Conservation (phyloP, 495 filamentous ascomycete genomes). For the Podospora pseudopauciseta region DNA sequence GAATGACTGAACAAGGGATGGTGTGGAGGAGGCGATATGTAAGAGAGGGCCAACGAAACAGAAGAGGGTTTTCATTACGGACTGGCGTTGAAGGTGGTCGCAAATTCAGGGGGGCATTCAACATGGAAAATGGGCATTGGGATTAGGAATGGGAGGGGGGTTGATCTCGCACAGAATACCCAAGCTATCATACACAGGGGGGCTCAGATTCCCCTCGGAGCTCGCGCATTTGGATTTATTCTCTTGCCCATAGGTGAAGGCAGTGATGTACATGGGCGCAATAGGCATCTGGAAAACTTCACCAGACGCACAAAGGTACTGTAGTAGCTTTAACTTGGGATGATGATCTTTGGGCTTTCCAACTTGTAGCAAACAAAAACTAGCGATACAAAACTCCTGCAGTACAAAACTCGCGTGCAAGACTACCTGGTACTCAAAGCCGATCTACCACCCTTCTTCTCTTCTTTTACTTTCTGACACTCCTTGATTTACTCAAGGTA, state of each 20-base stretch:
- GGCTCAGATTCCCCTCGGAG: constrained; percentile 21
- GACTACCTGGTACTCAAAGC: not conserved
- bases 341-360: not conserved
- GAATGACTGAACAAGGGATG: not conserved
- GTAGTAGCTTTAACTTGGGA: not conserved
- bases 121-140: constrained; percentile 22
- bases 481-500: constrained; percentile 34
- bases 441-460: not conserved
- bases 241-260: not conserved
- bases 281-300: not conserved
- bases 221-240: constrained; percentile 3
- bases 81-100: constrained; percentile 18
- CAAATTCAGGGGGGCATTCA: constrained; percentile 28
- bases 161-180: constrained; percentile 4
- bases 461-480: not conserved
- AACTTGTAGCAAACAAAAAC: not conserved
- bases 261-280: not conserved
- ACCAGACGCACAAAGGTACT: not conserved
- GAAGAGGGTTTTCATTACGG: not conserved
- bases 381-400: not conserved
- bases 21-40: no score
- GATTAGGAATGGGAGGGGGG: not conserved
- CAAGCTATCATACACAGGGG: constrained; percentile 7
- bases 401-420: not conserved
- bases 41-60: not conserved